Evolutionary conservation across 768 basidiomycete genomes (phyloP).

Genomic region (Collybia nuda): DNA sequence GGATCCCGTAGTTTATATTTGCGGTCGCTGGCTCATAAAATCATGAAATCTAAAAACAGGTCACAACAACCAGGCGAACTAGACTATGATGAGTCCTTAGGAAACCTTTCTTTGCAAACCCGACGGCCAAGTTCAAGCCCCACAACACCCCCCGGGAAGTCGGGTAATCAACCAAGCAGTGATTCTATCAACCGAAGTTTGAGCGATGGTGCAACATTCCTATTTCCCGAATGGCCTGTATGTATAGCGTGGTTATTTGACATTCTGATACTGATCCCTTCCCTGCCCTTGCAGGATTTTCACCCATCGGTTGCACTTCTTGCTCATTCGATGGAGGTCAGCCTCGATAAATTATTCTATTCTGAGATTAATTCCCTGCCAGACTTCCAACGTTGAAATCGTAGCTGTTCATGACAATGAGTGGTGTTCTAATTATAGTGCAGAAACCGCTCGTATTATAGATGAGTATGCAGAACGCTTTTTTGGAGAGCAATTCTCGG

Average conservation of each 20-base stretch:
- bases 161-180: too few species aligned
- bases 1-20: background rate
- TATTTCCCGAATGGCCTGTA: slow-evolving; percentile 1
- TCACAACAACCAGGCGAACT: background rate
- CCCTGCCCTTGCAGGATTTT: background rate
- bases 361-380: background rate
- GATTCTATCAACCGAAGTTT: too few species aligned
- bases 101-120: background rate
- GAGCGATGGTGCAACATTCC: background rate
- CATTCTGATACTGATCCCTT: background rate
- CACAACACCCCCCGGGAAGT: too few species aligned
- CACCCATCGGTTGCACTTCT: slow-evolving; percentile 1
- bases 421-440: slow-evolving; percentile 9
- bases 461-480: slow-evolving; percentile 9
- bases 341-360: background rate
- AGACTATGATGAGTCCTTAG: background rate
- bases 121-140: too few species aligned
- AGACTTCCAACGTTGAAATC: slow-evolving; percentile 8
- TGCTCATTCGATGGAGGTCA: slow-evolving; percentile 2
- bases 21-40: background rate
- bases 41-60: background rate
- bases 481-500: slow-evolving; percentile 1
- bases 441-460: slow-evolving; percentile 1
- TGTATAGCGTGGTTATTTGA: background rate
- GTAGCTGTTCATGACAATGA: slow-evolving; percentile 11